Base-by-base conservation (phyloP, 306 rosid genomes). In the Glycine soja region DNA sequence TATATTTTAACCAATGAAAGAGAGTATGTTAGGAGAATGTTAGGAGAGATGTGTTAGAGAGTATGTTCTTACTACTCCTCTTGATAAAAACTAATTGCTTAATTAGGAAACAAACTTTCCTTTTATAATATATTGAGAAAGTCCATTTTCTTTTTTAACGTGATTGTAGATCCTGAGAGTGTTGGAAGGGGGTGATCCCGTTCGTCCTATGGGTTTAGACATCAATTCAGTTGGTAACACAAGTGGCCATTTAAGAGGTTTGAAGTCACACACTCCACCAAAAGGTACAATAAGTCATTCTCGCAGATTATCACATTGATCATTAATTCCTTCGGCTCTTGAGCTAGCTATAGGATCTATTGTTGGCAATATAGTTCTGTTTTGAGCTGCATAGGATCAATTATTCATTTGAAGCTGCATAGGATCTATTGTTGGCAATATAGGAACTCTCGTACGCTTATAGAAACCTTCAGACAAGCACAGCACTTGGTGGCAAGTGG, bases 231-330 rank as follows among this genome's bases (percentile, higher is more conserved):
- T 80, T 24, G 98, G 98, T 13, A 89, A 91, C 79, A 86, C 83
- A 80, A 95, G 98, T 76, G 98, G 90, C 3, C 99, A 84, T 82
- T 83, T 93, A 88, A 81, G 84, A 15, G 98, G 93, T 51, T 70
- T 88, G 67, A 81, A 81, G 46, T 85, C 91, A 7, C 85, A 69
- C n/a, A 66, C 74, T 45, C 87, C 79, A 76, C 88, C 87, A 16
- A 84, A 84, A 80, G 81, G 89, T 61, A 84, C 87, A 66, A 75
- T 85, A 81, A 82, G 81, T 58, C 98, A 93, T 88, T 88, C 96
- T 85, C 97, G 97, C 5, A 88, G 42, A 79, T 89, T 95, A 13
- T 95, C 98, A 53, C 98, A 93, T 84, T 92, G 88, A 93, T 24
- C 30, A 24, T 24, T 24, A 24, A 80, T 78, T 52, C 66, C 77